Evolutionary conservation across 1,284 basidiomycete species (phyloP), one percentile per base, ranked within the genome.

Genomic region (Bjerkandera adusta): DNA sequence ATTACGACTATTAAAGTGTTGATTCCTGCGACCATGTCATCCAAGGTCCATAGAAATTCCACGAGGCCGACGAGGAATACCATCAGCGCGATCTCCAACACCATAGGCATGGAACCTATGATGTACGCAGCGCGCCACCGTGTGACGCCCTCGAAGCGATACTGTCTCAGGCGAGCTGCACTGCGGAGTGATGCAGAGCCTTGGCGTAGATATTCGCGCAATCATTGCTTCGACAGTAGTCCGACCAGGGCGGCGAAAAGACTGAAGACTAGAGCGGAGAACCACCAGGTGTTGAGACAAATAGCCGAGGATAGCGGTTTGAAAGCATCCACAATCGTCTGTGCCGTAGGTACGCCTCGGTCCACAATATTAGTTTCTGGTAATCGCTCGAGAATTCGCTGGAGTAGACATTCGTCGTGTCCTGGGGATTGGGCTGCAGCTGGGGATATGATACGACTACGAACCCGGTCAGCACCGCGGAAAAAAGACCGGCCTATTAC

Each of bases 31-130:
- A 64, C 55, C 2, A 54, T 50, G 15, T 48, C 16, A 30, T 59
- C 42, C 36, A 57, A 51, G 2, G 45, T 38, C 48, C 57, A 58
- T 5, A 65, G 49, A 7, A 63, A 52, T 25, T 61, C 54, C 25
- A 65, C 30, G 8, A 60, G 52, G 5, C 58, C 58, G 21, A 50
- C 21, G 16, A 60, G 36, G 45, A 60, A 60, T 15, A 65, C 44
- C 12, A 63, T 52, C 8, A 65, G 47, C 15, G 63, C 53, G 1
- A 58, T 16, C 32, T 65, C 54, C 12, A 65, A 54, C 10, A 65
- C 45, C 13, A 65, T 45, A 4, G 62, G 62, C n/a, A 63, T 61
- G 13, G 55, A 43, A 5, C 49, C 43, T 39, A 65, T 56, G 33
- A 62, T 58, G 21, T 51, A 53, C 6, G 55, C 54, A 11, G 63